A percentile compares a stretch with the other conserved stretches of the same genome.
These are phyloP conservation scores for Chlorencoelia australis DNA, from an alignment of 2,329 filamentous ascomycete species.

Conservation along the genomic window DNA sequence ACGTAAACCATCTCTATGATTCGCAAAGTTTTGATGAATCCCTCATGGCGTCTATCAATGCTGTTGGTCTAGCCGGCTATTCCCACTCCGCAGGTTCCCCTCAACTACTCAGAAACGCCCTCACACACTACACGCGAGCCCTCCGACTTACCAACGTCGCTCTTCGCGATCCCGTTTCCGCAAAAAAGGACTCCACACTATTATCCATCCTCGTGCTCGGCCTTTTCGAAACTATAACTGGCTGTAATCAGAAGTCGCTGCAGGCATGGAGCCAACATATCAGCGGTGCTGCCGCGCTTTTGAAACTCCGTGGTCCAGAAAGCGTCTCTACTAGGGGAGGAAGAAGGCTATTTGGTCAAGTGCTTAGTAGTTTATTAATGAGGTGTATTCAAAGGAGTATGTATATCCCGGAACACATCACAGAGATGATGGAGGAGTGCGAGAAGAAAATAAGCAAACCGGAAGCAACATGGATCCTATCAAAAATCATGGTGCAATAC, in stretches of 20 bases:
- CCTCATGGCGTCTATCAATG: conserved; percentile 39
- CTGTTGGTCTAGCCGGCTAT: conserved; percentile 43
- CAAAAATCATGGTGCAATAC: conserved; percentile 30
- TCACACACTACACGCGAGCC: conserved; percentile 41
- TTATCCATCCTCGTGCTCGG: conserved; percentile 44
- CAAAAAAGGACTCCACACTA: conserved; percentile 44
- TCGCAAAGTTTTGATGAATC: conserved; percentile 32
- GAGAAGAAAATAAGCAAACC: conserved; percentile 28
- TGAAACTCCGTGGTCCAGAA: conserved; percentile 37
- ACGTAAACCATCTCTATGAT: conserved; percentile 41
- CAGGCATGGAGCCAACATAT: conserved; percentile 44
- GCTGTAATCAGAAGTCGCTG: conserved; percentile 36
- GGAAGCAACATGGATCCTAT: conserved; percentile 35
- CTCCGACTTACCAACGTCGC: conserved; percentile 41
- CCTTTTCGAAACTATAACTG: conserved; percentile 44
- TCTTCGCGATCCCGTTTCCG: conserved; percentile 35
- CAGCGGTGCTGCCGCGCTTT: conserved; percentile 40
- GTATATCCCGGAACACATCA: conserved; percentile 38
- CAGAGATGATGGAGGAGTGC: conserved; percentile 36
- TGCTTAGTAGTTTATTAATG: conserved; percentile 40
- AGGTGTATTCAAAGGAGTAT: conserved; percentile 40
- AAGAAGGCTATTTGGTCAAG: conserved; percentile 43
- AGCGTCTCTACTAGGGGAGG: conserved; percentile 39
- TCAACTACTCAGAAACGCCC: conserved; percentile 37
- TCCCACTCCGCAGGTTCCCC: conserved; percentile 30